These are phyloP conservation scores for Exobasidium rhododendri DNA, from an alignment of 1,284 basidiomycete species.

Conservation along the genomic window DNA sequence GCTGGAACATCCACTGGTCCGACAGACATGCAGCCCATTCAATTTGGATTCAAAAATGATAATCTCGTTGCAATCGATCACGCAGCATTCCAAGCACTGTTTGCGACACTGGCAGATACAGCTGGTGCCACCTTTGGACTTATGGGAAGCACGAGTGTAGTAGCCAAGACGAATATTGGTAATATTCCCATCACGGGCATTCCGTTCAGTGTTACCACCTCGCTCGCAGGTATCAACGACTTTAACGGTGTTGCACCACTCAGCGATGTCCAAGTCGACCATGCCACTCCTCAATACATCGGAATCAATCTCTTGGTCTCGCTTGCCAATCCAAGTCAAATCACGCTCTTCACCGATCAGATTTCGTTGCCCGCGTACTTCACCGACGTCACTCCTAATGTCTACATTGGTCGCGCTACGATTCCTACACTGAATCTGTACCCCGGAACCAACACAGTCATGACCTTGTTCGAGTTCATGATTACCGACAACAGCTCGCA, in stretches of 20 bases:
- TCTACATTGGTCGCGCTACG: conserved; percentile 55
- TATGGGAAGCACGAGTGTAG: conserved; percentile 64
- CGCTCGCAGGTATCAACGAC: conserved; percentile 59
- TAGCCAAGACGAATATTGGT: conserved; percentile 67
- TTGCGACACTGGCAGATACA: conserved; percentile 59
- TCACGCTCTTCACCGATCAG: conserved; percentile 65
- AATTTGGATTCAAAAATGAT: conserved; percentile 63
- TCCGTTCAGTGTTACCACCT: conserved; percentile 64
- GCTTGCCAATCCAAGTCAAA: conserved; percentile 53
- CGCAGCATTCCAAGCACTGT: conserved; percentile 63
- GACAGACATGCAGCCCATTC: conserved; percentile 59
- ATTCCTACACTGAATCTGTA: conserved; percentile 59
- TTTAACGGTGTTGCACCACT: conserved; percentile 13
- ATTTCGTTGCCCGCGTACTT: conserved; percentile 65
- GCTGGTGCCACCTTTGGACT: conserved; percentile 58
- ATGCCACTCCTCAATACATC: conserved; percentile 30
- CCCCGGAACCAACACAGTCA: conserved; percentile 63
- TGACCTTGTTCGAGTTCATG: conserved; percentile 62
- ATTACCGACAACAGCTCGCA: conserved; percentile 60
- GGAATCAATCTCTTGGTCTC: conserved; percentile 27
- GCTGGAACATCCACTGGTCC: conserved; percentile 71
- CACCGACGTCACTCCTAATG: conserved; percentile 57
- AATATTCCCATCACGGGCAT: conserved; percentile 61
- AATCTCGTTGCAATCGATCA: conserved; percentile 62
- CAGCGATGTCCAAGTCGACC: conserved; percentile 27